Evolutionary conservation across 108 stramenopile species (phyloP).

Genomic region (Parietichytrium sp.): DNA sequence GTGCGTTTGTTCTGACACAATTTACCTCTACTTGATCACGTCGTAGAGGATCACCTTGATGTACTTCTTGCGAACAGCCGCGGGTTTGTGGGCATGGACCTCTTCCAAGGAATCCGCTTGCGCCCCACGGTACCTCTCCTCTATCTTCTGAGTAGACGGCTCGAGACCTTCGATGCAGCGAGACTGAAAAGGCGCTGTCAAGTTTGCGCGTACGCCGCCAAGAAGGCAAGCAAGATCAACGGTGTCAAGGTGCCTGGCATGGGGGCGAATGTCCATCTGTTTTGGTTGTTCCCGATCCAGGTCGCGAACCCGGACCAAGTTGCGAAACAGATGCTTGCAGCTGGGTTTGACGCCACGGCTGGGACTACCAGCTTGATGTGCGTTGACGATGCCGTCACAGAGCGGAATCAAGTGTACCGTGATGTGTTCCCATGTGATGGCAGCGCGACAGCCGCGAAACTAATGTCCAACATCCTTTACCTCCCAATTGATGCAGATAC

Average conservation of each 20-base stretch:
- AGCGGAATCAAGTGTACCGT: not conserved
- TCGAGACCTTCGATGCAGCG: not conserved
- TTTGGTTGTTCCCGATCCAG: conserved; percentile 2
- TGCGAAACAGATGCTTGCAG: not conserved
- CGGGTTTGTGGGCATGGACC: not conserved
- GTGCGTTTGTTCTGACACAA: not conserved
- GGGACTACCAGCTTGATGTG: not conserved
- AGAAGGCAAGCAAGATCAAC: not conserved
- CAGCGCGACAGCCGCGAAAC: not conserved
- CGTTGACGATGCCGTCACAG: conserved; percentile 17
- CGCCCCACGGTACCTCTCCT: conserved; percentile 7
- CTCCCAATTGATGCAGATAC: conserved; percentile 9
- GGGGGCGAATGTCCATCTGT: not conserved
- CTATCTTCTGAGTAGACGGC: not conserved
- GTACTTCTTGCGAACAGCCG: not conserved
- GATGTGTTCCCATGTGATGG: not conserved
- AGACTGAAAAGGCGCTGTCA: not conserved
- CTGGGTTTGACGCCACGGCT: not conserved
- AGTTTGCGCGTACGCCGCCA: not conserved
- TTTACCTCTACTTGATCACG: not conserved
- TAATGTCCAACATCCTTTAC: not conserved
- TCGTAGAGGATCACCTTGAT: not conserved
- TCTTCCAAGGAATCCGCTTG: not conserved
- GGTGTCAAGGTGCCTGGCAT: not conserved
- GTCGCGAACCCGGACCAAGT: not conserved